phyloP scores from a whole-genome alignment of 2,329 filamentous ascomycete genomes.

The Penicillium sp. region DNA sequence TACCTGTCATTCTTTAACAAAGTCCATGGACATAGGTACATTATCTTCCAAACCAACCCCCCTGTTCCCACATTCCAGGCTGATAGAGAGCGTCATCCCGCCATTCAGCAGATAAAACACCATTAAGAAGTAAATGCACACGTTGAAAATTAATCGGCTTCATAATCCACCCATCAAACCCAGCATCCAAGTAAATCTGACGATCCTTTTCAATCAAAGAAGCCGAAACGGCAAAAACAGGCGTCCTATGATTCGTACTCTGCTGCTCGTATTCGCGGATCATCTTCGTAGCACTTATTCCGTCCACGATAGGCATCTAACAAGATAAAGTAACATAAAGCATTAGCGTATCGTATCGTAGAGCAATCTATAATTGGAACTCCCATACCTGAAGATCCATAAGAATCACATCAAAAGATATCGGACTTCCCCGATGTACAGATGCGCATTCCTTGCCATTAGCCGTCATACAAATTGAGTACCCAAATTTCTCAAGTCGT shows the following conservation, averaged over 20 bases:
- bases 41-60: constrained; percentile 70
- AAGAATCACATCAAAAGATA: constrained; percentile 72
- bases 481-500: constrained; percentile 72
- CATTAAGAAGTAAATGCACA: constrained; percentile 66
- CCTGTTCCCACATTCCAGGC: constrained; percentile 76
- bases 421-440: constrained; percentile 64
- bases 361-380: background rate
- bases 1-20: background rate
- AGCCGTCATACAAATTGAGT: constrained; percentile 69
- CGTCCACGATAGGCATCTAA: constrained; percentile 91
- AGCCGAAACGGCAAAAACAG: constrained; percentile 85
- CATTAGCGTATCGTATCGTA: background rate
- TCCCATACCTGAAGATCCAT: constrained; percentile 86
- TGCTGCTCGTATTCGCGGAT: constrained; percentile 68
- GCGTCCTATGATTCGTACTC: constrained; percentile 52
- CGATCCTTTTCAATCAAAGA: constrained; percentile 71
- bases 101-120: constrained; percentile 63
- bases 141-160: constrained; percentile 84
- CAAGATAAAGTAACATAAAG: background rate
- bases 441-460: constrained; percentile 84
- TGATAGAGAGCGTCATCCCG: constrained; percentile 66
- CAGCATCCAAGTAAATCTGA: constrained; percentile 68
- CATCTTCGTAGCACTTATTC: constrained; percentile 77
- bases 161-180: constrained; percentile 90
- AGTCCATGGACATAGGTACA: background rate